These are phyloP conservation scores for Cryptococcus maquisensis DNA, from an alignment of 1,284 basidiomycete species.

Conservation along the genomic window DNA sequence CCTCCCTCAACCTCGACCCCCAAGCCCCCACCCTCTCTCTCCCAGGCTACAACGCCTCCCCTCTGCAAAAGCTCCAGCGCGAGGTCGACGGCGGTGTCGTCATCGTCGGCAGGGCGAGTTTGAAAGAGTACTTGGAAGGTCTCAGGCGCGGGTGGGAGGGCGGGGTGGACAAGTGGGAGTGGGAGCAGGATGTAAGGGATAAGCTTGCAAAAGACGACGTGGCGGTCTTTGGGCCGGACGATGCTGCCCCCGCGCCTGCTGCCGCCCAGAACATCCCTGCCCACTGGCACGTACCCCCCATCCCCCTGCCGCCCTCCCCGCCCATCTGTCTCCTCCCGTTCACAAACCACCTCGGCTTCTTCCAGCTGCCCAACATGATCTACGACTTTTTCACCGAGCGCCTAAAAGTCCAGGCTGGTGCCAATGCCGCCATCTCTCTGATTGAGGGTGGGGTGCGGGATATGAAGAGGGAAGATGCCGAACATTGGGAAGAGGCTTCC, in stretches of 20 bases:
- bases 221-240: constrained; percentile 7
- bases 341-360: constrained; percentile 77
- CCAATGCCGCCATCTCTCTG: constrained; percentile 73
- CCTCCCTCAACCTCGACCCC: constrained; percentile 61
- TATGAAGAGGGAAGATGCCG: constrained; percentile 41
- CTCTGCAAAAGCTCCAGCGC: constrained; percentile 55
- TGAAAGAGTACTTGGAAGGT: constrained; percentile 93
- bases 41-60: constrained; percentile 58
- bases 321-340: constrained; percentile 86
- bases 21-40: constrained; percentile 52
- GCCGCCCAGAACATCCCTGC: constrained; percentile 34
- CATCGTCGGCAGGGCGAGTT: constrained; percentile 81
- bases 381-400: constrained; percentile 90
- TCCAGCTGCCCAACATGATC: constrained; percentile 83
- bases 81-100: constrained; percentile 78
- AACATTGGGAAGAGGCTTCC: constrained; percentile 63
- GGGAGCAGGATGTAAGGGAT: constrained; percentile 68
- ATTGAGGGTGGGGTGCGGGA: constrained; percentile 67
- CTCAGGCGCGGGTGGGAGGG: constrained; percentile 81
- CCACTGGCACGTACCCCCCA: constrained; percentile 54
- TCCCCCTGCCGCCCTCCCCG: constrained; percentile 67
- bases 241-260: constrained; percentile 12
- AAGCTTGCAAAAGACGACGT: constrained; percentile 66
- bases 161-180: constrained; percentile 63
- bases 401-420: constrained; percentile 69